Evolutionary conservation across 1,139 yeast species (phyloP).

Genomic region (Trichomonascaceae sp.): DNA sequence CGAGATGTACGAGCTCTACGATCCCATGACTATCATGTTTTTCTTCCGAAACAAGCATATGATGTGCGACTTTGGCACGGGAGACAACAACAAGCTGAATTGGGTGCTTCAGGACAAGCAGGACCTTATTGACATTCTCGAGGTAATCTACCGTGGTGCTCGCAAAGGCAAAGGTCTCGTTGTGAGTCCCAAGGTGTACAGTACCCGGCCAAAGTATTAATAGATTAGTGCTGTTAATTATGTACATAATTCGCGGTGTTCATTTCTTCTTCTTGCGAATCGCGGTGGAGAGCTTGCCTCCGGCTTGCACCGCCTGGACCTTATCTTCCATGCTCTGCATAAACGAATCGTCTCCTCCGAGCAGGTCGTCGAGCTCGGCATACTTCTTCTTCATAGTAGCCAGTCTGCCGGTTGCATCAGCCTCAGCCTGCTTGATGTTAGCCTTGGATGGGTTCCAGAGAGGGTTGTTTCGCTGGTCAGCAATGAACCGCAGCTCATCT

Average conservation of each 20-base stretch:
- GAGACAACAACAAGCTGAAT: constrained; percentile 87
- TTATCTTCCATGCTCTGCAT: constrained; percentile 25
- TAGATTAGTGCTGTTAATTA: background rate
- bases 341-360: constrained; percentile 2
- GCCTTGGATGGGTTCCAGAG: constrained; percentile 82
- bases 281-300: constrained; percentile 48
- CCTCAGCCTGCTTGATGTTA: constrained; percentile 61
- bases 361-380: constrained; percentile 30
- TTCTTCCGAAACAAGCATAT: constrained; percentile 89
- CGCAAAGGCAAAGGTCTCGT: constrained; percentile 87
- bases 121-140: constrained; percentile 82
- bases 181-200: constrained; percentile 54
- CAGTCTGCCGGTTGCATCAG: constrained; percentile 74
- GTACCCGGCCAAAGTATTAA: constrained; percentile 24
- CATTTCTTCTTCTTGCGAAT: constrained; percentile 31
- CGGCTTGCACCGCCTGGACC: constrained; percentile 46
- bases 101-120: constrained; percentile 70
- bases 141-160: constrained; percentile 84
- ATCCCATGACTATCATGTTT: constrained; percentile 87
- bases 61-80: constrained; percentile 97
- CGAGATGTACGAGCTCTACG: constrained; percentile 83
- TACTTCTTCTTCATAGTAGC: constrained; percentile 72
- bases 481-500: constrained; percentile 70
- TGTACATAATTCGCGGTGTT: background rate
- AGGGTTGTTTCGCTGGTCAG: constrained; percentile 76